phyloP scores from a whole-genome alignment of 495 filamentous ascomycete genomes.

The Penicillium macrosclerotiorum region DNA sequence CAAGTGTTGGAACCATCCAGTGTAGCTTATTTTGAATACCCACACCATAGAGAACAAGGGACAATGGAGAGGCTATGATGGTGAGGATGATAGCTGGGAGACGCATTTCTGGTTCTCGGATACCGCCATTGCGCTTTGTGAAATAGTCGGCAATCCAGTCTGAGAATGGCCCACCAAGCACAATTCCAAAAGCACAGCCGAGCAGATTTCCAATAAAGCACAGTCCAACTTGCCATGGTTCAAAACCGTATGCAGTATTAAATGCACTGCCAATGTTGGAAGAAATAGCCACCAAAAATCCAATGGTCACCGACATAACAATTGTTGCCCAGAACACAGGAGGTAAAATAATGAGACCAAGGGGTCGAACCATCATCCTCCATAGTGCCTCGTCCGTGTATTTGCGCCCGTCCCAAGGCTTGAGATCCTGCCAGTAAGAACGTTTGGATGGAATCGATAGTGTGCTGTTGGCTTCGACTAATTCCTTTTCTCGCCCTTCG shows the following conservation, averaged over 20 bases:
- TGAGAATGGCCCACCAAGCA: constrained; percentile 46
- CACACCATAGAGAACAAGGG: constrained; percentile 49
- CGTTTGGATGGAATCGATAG: constrained; percentile 1
- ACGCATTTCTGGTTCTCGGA: constrained; percentile 56
- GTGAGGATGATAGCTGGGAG: constrained; percentile 43
- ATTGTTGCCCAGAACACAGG: constrained; percentile 50
- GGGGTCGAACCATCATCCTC: neutral
- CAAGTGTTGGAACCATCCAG: constrained; percentile 55
- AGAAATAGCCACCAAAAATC: constrained; percentile 50
- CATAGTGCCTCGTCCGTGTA: neutral
- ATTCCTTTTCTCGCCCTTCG: neutral
- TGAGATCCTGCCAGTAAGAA: neutral
- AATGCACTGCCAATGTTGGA: constrained; percentile 51
- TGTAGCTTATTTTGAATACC: constrained; percentile 46
- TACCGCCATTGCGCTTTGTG: constrained; percentile 48
- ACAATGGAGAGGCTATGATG: constrained; percentile 40
- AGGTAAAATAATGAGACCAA: constrained; percentile 27
- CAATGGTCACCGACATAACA: constrained; percentile 48
- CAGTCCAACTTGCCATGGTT: constrained; percentile 46
- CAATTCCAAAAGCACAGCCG: constrained; percentile 45
- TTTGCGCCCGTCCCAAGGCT: neutral
- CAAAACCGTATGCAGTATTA: constrained; percentile 37
- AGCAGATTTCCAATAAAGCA: constrained; percentile 48
- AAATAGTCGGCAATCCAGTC: constrained; percentile 50
- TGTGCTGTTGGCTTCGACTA: neutral